These are phyloP conservation scores for Sporothrix protearum DNA, from an alignment of 2,329 filamentous ascomycete species.

Conservation along the genomic window DNA sequence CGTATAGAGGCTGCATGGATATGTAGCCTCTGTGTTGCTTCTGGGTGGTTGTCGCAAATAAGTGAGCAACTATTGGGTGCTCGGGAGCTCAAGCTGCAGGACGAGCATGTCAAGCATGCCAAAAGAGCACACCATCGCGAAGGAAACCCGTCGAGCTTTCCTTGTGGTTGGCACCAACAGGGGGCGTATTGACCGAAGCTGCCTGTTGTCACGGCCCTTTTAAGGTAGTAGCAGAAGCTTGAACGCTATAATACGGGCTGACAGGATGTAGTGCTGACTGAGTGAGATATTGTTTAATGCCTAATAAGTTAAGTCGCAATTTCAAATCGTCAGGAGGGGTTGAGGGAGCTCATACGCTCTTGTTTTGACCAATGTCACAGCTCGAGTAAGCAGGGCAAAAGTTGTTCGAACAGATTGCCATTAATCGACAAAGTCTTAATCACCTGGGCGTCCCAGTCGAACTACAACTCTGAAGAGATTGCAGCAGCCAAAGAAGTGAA, in stretches of 20 bases:
- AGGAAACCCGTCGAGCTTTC: background rate
- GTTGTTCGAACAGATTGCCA: background rate
- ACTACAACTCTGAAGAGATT: background rate
- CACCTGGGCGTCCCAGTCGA: too few relatives aligned
- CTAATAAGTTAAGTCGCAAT: too few relatives aligned
- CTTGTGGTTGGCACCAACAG: background rate
- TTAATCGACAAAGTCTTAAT: background rate
- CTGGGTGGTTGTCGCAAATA: background rate
- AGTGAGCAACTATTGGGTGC: background rate
- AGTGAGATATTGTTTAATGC: too few relatives aligned
- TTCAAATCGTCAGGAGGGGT: too few relatives aligned
- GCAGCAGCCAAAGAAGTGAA: conserved; percentile 5
- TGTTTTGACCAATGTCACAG: background rate
- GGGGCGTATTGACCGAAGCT: too few relatives aligned
- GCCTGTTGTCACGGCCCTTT: too few relatives aligned
- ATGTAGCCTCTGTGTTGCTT: background rate
- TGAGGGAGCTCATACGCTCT: too few relatives aligned
- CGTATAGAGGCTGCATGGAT: background rate
- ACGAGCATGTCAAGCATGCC: background rate
- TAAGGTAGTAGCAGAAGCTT: too few relatives aligned
- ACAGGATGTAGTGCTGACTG: too few relatives aligned
- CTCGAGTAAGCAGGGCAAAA: background rate
- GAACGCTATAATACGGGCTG: too few relatives aligned
- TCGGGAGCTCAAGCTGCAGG: background rate
- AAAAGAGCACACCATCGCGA: background rate